These are phyloP conservation scores for Rhynchospora tenuis DNA, from an alignment of 176 grass and related monocot genomes.

Conservation along the genomic window DNA sequence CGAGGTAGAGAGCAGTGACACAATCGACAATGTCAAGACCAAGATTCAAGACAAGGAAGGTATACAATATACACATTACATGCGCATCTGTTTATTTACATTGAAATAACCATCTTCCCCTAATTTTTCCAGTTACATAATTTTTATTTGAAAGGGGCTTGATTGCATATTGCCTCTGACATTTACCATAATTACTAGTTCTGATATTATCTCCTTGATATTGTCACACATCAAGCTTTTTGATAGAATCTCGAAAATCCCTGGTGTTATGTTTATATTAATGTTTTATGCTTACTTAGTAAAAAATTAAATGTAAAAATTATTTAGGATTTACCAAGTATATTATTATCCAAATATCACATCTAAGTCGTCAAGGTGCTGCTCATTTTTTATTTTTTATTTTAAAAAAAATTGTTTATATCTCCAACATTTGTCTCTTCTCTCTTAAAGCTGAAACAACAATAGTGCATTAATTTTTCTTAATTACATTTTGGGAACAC, in stretches of 20 bases:
- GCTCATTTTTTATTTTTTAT: too few relatives aligned
- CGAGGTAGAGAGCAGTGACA: slow-evolving; percentile 33
- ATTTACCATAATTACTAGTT: not conserved
- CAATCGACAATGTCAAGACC: slow-evolving; percentile 12
- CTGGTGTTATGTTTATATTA: not conserved
- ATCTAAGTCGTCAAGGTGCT: not conserved
- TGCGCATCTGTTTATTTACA: not conserved
- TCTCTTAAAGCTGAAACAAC: too few relatives aligned
- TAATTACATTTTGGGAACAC: too few relatives aligned
- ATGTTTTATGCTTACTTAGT: too few relatives aligned
- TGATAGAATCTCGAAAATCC: too few relatives aligned
- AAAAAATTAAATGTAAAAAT: too few relatives aligned
- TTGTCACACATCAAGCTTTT: too few relatives aligned
- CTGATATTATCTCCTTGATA: too few relatives aligned
- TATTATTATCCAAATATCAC: not conserved
- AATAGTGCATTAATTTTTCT: too few relatives aligned
- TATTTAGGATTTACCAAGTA: too few relatives aligned
- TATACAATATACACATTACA: not conserved
- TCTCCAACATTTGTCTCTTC: too few relatives aligned
- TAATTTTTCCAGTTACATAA: not conserved
- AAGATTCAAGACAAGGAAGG: slow-evolving; percentile 39
- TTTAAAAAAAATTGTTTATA: too few relatives aligned
- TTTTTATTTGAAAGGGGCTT: not conserved
- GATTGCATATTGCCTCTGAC: not conserved
- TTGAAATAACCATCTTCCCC: not conserved